Conservation (phyloP, 169 alveolate genomes). For the Plasmodium adleri region DNA sequence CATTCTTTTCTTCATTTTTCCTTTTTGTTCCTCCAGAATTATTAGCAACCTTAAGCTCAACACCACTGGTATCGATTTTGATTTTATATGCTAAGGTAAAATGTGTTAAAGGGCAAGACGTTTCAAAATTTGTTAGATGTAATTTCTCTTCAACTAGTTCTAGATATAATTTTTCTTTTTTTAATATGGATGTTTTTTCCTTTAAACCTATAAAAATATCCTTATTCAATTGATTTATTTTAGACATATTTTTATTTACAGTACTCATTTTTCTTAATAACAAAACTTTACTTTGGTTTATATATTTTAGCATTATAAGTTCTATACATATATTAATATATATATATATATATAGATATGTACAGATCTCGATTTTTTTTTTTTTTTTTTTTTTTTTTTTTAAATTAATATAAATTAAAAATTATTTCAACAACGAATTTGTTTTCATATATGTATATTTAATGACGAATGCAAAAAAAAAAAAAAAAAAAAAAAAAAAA, state of each 20-base stretch:
- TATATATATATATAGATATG: not conserved
- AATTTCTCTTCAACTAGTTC: constrained; percentile 7
- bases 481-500: no score
- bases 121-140: constrained; percentile 24
- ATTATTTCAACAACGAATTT: no score
- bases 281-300: not conserved
- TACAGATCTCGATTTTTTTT: not conserved
- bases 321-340: not conserved
- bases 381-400: not conserved
- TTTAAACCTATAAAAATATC: constrained; percentile 33
- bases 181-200: constrained; percentile 14
- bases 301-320: not conserved
- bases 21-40: not conserved
- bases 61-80: constrained; percentile 20
- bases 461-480: no score
- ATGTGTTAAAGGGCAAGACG: constrained; percentile 38
- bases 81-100: constrained; percentile 22
- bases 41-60: constrained; percentile 23
- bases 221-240: constrained; percentile 23
- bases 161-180: constrained; percentile 27
- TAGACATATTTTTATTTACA: not conserved
- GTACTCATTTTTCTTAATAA: constrained; percentile 27
- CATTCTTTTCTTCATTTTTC: not conserved
- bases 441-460: no score
- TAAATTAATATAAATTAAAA: not conserved